Percentiles rank a stretch among this genome's conserved stretches.
These are phyloP conservation scores for Stemphylium vesicarium DNA, from an alignment of 2,329 filamentous ascomycete species.

Conservation along the genomic window DNA sequence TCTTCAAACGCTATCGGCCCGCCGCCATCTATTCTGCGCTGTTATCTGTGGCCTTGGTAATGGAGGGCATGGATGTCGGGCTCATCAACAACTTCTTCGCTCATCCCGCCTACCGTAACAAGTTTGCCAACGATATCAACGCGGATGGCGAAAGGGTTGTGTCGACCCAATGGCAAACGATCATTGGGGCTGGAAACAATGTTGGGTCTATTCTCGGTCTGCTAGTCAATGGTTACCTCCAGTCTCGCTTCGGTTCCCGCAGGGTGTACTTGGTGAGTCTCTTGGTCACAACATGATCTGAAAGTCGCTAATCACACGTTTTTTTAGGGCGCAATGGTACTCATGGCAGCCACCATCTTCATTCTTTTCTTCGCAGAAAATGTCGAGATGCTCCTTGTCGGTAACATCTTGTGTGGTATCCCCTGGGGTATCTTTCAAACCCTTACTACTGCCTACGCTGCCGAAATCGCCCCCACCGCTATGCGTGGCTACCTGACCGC, in stretches of 20 bases:
- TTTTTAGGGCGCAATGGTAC: conserved; percentile 12
- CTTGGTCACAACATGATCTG: conserved; percentile 29
- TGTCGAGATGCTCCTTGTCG: conserved; percentile 50
- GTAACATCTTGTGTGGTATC: conserved; percentile 59
- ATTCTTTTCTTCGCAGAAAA: conserved; percentile 53
- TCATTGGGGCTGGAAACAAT: conserved; percentile 49
- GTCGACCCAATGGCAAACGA: conserved; percentile 50
- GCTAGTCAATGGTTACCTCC: conserved; percentile 48
- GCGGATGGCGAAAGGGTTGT: conserved; percentile 43
- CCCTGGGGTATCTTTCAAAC: conserved; percentile 49
- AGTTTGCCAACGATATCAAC: conserved; percentile 42
- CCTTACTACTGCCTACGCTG: conserved; percentile 66
- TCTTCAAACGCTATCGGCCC: conserved; percentile 22
- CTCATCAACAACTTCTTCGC: conserved; percentile 77
- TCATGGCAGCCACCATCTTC: conserved; percentile 42
- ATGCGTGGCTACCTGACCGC: conserved; percentile 59
- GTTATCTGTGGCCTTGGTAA: conserved; percentile 82
- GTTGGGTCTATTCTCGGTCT: conserved; percentile 49
- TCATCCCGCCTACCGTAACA: conserved; percentile 48
- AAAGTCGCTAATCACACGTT: conserved; percentile 4
- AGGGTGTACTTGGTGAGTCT: conserved; percentile 49
- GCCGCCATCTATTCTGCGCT: conserved; percentile 79
- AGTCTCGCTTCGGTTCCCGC: conserved; percentile 50
- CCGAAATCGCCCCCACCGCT: conserved; percentile 53
- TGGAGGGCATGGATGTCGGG: conserved; percentile 84